Evolutionary conservation across 1,139 yeast species (phyloP).

Genomic region (Nadsonia starkeyi-henricii): DNA sequence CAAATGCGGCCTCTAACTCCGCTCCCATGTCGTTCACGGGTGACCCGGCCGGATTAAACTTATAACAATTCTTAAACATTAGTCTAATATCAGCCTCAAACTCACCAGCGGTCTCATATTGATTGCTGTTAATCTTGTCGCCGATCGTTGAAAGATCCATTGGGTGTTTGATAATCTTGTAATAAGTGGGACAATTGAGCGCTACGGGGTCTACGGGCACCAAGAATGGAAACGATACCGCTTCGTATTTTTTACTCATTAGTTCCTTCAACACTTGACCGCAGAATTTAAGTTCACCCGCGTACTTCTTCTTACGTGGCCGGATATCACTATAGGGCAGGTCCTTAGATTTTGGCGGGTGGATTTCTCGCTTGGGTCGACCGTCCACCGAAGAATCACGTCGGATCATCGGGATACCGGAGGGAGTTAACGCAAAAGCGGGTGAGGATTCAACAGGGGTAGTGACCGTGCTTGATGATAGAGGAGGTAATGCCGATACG

Average conservation of each 20-base stretch:
- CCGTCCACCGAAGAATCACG: slow-evolving; percentile 49
- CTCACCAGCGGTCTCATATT: slow-evolving; percentile 78
- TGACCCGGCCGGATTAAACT: slow-evolving; percentile 88
- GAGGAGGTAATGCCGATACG: no score
- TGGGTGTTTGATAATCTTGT: slow-evolving; percentile 74
- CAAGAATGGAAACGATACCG: slow-evolving; percentile 77
- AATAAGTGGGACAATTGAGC: slow-evolving; percentile 79
- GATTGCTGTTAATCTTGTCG: slow-evolving; percentile 67
- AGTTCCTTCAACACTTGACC: slow-evolving; percentile 73
- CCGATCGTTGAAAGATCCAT: slow-evolving; percentile 90
- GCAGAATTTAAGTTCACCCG: slow-evolving; percentile 80
- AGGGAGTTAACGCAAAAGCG: slow-evolving; percentile 26
- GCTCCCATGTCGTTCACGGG: slow-evolving; percentile 96
- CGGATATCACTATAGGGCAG: slow-evolving; percentile 66
- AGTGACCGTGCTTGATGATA: slow-evolving; percentile 7
- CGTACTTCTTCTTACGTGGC: slow-evolving; percentile 85
- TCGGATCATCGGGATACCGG: slow-evolving; percentile 44
- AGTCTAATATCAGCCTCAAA: slow-evolving; percentile 73
- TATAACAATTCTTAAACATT: slow-evolving; percentile 78
- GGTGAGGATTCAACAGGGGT: slow-evolving; percentile 9
- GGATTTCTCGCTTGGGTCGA: slow-evolving; percentile 89
- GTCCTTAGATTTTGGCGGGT: slow-evolving; percentile 92
- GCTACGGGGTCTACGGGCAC: slow-evolving; percentile 95
- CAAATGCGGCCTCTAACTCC: slow-evolving; percentile 70
- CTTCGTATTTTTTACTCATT: slow-evolving; percentile 67